Percentiles rank a stretch among this genome's conserved stretches.
Evolutionary conservation across 1,284 basidiomycete genomes (phyloP).

Genomic region (Rhodotorula sp.): DNA sequence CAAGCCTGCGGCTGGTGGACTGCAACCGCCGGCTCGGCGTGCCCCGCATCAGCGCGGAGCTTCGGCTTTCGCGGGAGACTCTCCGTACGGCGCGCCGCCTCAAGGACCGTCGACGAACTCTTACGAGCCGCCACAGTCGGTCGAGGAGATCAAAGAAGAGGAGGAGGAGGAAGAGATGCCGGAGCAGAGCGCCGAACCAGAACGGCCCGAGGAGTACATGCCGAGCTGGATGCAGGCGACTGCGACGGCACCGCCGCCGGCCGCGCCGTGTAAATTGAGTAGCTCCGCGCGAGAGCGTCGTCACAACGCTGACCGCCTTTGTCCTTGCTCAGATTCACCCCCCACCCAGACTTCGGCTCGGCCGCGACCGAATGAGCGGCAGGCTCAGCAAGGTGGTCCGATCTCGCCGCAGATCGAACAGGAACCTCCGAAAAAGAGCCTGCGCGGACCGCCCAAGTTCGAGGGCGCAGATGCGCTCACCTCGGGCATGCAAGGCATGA

Average conservation of each 20-base stretch:
- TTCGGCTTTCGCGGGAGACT: constrained; percentile 33
- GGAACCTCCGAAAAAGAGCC: not conserved
- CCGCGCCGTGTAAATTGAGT: constrained; percentile 1
- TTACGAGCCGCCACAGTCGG: constrained; percentile 25
- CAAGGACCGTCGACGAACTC: constrained; percentile 14
- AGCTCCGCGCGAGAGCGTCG: not conserved
- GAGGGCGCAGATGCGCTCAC: constrained; percentile 5
- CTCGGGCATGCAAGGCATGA: constrained; percentile 4
- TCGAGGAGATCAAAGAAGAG: constrained; percentile 25
- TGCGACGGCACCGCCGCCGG: not conserved
- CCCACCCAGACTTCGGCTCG: not conserved
- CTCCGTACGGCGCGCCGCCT: constrained; percentile 33
- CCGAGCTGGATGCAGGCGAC: constrained; percentile 34
- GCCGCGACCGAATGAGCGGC: not conserved
- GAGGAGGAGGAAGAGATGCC: constrained; percentile 19
- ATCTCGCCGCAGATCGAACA: not conserved
- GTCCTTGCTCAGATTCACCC: not conserved
- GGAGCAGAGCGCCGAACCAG: not conserved
- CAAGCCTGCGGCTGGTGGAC: constrained; percentile 9
- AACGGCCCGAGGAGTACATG: constrained; percentile 14
- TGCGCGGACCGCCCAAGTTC: not conserved
- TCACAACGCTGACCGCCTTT: not conserved
- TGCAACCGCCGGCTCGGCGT: constrained; percentile 26
- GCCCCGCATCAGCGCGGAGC: constrained; percentile 36
- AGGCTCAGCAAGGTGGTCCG: not conserved